Evolutionary conservation across 345 rosid species (phyloP), one percentile per base, ranked within the genome.

Genomic region (Eucalyptus virginea): DNA sequence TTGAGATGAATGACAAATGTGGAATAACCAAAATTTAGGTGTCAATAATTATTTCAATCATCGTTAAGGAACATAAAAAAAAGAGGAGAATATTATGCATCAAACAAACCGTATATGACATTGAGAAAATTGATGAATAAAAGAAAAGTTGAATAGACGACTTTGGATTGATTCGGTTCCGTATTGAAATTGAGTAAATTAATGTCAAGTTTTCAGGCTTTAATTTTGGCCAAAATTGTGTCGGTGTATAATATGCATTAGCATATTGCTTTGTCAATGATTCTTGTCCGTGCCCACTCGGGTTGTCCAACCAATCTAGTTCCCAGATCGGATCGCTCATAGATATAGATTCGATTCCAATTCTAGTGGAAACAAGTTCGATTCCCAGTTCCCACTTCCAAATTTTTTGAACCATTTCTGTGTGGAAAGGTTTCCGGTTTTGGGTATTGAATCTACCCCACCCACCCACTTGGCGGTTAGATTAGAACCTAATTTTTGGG

Each of bases 301-400:
- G 13, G 3, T 0, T 24, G 3, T 56, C 28, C 28, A 56, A 56
- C 30, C 30, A 56, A 4, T 56, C 62, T 56, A 56, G 30, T 56
- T 56, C 30, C 1, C 3, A 0, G 6, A 56, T 56, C 2, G 0
- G 3, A 56, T 56, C 30, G 0, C 30, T 24, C 62, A 23, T 56
- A 56, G 28, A 56, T 9, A 56, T 21, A 56, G 12, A 24, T 56
- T 56, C 5, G 0, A 13, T 56, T 56, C 30, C 30, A 56, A 24
- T 24, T 56, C 3, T 56, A 56, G 62, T 56, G 62, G 13, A 56
- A 56, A 56, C 12, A 23, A 24, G 62, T 9, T 1, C 1, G 0
- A 56, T 24, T 56, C 30, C 13, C 3, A 52, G 1, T 52, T 52
- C 24, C 0, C 1, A 4, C 0, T 9, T 56, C 12, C 6, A 24